Percentiles rank a stretch among this genome's conserved stretches.
phyloP scores from a whole-genome alignment of 1,284 basidiomycete genomes.

The Exobasidium rhododendri region DNA sequence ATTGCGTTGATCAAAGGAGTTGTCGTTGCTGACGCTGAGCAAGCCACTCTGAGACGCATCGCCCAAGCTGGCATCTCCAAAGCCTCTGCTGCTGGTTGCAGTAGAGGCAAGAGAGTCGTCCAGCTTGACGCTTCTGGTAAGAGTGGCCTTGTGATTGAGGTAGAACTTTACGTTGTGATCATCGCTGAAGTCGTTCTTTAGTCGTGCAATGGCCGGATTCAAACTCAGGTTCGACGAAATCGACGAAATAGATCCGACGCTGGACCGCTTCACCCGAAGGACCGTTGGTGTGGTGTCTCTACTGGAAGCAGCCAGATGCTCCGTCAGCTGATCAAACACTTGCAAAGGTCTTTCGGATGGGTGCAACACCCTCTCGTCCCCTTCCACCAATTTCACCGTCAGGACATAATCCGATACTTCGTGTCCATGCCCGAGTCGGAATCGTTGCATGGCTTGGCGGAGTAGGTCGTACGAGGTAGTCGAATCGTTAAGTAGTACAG shows the following conservation, averaged over 20 bases:
- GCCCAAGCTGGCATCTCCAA: not conserved
- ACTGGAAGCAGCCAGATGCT: conserved; percentile 47
- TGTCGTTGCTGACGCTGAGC: not conserved
- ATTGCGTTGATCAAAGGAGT: not conserved
- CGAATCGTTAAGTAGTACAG: conserved; percentile 81
- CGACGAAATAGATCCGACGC: conserved; percentile 87
- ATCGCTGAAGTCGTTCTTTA: conserved; percentile 91
- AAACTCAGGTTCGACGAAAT: conserved; percentile 83
- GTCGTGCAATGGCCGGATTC: conserved; percentile 86
- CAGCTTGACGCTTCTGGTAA: not conserved
- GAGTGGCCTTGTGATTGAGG: conserved; percentile 61
- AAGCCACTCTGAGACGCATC: not conserved
- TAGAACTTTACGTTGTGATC: conserved; percentile 96
- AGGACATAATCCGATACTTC: conserved; percentile 70
- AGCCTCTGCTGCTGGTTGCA: not conserved
- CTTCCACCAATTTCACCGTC: conserved; percentile 86
- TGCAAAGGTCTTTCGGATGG: conserved; percentile 74
- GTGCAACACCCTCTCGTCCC: conserved; percentile 68
- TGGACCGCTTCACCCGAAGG: conserved; percentile 74
- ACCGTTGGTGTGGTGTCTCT: conserved; percentile 60
- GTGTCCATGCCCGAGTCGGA: conserved; percentile 62
- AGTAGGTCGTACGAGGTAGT: conserved; percentile 81
- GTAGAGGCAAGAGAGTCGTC: not conserved
- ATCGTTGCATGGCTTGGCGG: conserved; percentile 86
- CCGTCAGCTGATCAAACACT: conserved; percentile 79